Percentiles rank a stretch among this genome's conserved stretches.
Conservation (phyloP, 1,284 basidiomycete species). For the Ceratobasidium sp. region DNA sequence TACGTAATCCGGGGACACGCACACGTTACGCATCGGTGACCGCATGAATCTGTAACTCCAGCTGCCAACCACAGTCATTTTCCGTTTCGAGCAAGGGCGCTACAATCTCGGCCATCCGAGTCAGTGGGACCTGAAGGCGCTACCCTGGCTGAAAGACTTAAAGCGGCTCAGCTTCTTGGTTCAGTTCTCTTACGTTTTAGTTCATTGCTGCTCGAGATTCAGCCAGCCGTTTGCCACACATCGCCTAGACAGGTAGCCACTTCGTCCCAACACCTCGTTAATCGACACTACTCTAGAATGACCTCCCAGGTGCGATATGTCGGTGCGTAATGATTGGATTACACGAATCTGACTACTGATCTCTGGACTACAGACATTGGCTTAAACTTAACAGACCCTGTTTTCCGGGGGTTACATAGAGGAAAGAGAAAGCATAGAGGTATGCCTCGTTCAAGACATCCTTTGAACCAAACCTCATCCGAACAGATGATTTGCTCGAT, state of each 20-base stretch:
- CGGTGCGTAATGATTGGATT: slow-evolving; percentile 14
- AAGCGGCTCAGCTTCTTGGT: background rate
- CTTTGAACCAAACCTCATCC: too few relatives aligned
- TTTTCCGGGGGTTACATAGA: slow-evolving; percentile 71
- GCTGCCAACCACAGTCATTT: slow-evolving; percentile 13
- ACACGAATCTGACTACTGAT: background rate
- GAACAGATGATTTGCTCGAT: slow-evolving; percentile 75
- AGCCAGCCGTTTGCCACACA: background rate
- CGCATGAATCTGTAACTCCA: background rate
- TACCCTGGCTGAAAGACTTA: background rate
- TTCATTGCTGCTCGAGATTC: background rate
- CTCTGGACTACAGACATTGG: slow-evolving; percentile 37
- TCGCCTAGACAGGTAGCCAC: slow-evolving; percentile 28
- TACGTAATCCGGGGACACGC: slow-evolving; percentile 26
- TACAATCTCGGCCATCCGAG: slow-evolving; percentile 24
- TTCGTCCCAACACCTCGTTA: background rate
- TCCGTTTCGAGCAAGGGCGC: background rate
- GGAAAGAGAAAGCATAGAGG: slow-evolving; percentile 71
- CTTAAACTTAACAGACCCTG: slow-evolving; percentile 75
- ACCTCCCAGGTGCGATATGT: slow-evolving; percentile 37
- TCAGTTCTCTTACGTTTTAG: background rate
- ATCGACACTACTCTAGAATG: slow-evolving; percentile 15
- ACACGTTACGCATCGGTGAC: slow-evolving; percentile 1
- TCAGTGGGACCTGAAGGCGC: background rate
- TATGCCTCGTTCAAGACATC: slow-evolving; percentile 49